phyloP scores from a whole-genome alignment of 768 basidiomycete species.

The Boletellus sp. region DNA sequence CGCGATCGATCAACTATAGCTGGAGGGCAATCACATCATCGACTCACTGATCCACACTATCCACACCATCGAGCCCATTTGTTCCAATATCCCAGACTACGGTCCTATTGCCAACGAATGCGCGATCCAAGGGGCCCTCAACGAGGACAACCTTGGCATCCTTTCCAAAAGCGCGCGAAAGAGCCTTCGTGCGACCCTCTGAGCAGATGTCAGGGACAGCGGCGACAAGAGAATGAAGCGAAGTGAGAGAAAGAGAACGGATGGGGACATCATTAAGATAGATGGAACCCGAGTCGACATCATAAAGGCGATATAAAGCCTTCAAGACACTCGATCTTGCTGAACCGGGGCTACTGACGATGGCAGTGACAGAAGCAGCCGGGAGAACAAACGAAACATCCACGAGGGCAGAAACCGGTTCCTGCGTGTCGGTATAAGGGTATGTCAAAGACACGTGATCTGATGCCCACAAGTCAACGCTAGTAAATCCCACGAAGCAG shows the following conservation, averaged over 20 bases:
- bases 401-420: constrained; percentile 54
- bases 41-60: constrained; percentile 58
- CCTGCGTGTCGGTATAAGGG: constrained; percentile 49
- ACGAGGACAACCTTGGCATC: constrained; percentile 25
- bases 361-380: constrained; percentile 81
- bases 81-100: constrained; percentile 28
- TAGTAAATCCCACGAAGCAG: neutral
- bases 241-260: constrained; percentile 78
- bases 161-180: constrained; percentile 25
- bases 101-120: constrained; percentile 17
- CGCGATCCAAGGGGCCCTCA: constrained; percentile 23
- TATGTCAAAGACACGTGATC: constrained; percentile 89
- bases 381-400: constrained; percentile 86
- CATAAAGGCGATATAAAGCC: constrained; percentile 91
- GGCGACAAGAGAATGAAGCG: constrained; percentile 77
- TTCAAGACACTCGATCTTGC: constrained; percentile 84
- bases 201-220: constrained; percentile 81
- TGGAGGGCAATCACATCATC: neutral
- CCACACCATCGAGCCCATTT: constrained; percentile 40
- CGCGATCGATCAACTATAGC: neutral
- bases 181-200: constrained; percentile 20
- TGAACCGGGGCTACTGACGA: constrained; percentile 81
- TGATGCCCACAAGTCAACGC: constrained; percentile 24
- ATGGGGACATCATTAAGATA: constrained; percentile 86
- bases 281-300: constrained; percentile 76